Evolutionary conservation across 2,329 filamentous ascomycete species (phyloP).

Genomic region (Aspergillus arachidicola): DNA sequence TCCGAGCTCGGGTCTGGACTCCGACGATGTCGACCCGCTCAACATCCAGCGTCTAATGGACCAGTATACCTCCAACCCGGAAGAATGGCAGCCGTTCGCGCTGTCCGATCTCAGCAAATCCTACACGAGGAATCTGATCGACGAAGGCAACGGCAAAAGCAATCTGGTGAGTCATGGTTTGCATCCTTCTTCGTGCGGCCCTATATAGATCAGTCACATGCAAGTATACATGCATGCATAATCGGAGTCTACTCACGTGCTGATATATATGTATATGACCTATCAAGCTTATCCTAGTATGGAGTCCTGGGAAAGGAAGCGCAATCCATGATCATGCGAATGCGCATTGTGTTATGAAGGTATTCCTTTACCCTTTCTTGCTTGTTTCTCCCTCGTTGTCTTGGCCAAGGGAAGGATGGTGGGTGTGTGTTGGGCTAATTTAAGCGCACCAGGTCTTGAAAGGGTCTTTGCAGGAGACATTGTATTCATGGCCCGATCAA

Average conservation of each 20-base stretch:
- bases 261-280: constrained; percentile 2
- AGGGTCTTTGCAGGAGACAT: constrained; percentile 77
- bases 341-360: constrained; percentile 89
- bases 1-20: constrained; percentile 78
- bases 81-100: constrained; percentile 75
- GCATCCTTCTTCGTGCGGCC: background rate
- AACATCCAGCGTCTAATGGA: constrained; percentile 74
- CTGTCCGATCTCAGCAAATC: constrained; percentile 68
- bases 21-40: constrained; percentile 75
- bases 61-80: constrained; percentile 67
- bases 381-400: background rate
- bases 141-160: constrained; percentile 82
- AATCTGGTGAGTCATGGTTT: constrained; percentile 61
- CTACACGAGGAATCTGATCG: constrained; percentile 88
- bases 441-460: constrained; percentile 62
- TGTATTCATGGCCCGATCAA: constrained; percentile 71
- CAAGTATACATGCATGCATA: background rate
- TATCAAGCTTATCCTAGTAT: constrained; percentile 79
- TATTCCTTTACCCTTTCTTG: constrained; percentile 20
- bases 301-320: constrained; percentile 80
- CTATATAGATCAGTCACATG: background rate
- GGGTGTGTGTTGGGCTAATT: background rate
- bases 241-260: constrained; percentile 3
- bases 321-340: constrained; percentile 88
- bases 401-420: background rate